Evolutionary conservation across 148 eudicot genomes (phyloP), one percentile per base, ranked within the genome.

Genomic region (Cornus florida): DNA sequence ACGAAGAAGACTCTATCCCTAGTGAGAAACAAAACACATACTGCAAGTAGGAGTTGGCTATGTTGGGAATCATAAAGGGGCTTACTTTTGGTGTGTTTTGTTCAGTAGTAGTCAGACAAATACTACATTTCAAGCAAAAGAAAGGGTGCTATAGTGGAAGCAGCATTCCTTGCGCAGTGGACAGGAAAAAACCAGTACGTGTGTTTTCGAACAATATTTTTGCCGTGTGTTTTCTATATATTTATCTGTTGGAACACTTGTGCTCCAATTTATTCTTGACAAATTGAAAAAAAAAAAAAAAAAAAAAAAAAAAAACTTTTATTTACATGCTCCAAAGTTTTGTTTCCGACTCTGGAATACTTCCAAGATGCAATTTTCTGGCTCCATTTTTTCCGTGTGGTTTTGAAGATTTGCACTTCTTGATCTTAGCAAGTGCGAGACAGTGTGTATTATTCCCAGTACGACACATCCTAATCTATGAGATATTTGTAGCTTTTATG

Each of bases 41-140:
- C 88, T n/a, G 97, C n/a, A 93, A 86, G 89, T 88, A 16, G 97
- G 97, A 77, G 93, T 91, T 5, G 97, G 97, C 22, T 38, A 91
- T 38, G 70, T 86, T 33, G 74, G 87, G 3, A 74, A 60, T 3
- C 88, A 79, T 79, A 91, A 84, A 75, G 91, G 84, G n/a, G 85
- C 82, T 66, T 87, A 84, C 76, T 75, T 87, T 41, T 93, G 97
- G 94, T 91, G 97, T 76, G 86, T 88, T 67, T 31, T 93, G 78
- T 91, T 93, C 20, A 89, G 97, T 59, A 84, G 35, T 41, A 86
- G 87, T 41, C 76, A 75, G 77, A 80, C 66, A 53, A 89, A 87
- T 74, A 84, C 89, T 33, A 84, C 88, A 10, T 93, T 93, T 93
- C 31, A 80, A 86, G 81, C 97, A 93, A 84, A 89, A 82, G 86